Evolutionary conservation across 1,284 basidiomycete species (phyloP).

Genomic region (Leccinum subrobustum): DNA sequence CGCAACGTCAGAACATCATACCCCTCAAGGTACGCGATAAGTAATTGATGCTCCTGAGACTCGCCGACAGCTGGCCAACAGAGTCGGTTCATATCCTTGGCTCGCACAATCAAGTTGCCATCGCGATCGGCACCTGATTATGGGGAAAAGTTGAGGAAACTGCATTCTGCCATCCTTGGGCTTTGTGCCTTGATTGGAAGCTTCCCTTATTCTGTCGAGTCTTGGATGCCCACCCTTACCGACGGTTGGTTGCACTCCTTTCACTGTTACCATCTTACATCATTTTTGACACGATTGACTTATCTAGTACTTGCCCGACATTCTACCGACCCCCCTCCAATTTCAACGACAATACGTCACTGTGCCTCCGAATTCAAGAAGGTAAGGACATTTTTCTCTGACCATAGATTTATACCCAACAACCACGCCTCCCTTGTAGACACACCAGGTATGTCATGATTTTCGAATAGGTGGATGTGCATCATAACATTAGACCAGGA

Average conservation of each 20-base stretch:
- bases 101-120: constrained; percentile 67
- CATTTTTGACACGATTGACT: constrained; percentile 16
- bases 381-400: constrained; percentile 40
- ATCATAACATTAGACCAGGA: constrained; percentile 48
- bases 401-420: constrained; percentile 16
- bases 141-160: constrained; percentile 66
- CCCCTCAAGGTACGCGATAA: constrained; percentile 67
- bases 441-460: constrained; percentile 57
- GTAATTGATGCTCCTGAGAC: not conserved
- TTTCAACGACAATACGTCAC: constrained; percentile 87
- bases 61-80: constrained; percentile 32
- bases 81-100: constrained; percentile 76
- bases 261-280: not conserved
- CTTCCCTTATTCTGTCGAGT: constrained; percentile 75
- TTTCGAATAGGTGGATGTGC: constrained; percentile 18
- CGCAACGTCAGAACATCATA: constrained; percentile 86
- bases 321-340: constrained; percentile 88
- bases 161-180: constrained; percentile 91
- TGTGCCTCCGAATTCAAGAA: constrained; percentile 90
- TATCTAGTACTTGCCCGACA: constrained; percentile 71
- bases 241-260: constrained; percentile 49
- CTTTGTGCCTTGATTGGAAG: constrained; percentile 83
- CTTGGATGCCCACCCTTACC: constrained; percentile 76
- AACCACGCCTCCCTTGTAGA: constrained; percentile 39
- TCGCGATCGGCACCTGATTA: constrained; percentile 72